phyloP scores from a whole-genome alignment of 1,284 basidiomycete species.

The Tausonia pullulans region DNA sequence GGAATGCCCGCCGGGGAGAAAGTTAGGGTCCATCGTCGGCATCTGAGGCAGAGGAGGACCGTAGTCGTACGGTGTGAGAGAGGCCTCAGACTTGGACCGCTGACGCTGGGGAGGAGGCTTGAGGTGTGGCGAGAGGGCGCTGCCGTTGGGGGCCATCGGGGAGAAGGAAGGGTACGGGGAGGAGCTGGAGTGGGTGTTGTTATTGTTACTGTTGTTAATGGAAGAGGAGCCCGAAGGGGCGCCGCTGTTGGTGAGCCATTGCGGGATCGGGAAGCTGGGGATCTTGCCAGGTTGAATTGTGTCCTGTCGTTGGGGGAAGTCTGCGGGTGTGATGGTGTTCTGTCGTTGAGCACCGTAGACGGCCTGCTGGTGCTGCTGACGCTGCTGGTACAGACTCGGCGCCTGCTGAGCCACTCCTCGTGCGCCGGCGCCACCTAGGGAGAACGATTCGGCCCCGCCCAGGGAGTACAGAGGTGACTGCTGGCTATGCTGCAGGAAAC shows the following conservation, averaged over 20 bases:
- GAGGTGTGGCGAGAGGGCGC: not conserved
- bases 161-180: too few relatives aligned
- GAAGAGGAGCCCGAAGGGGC: too few relatives aligned
- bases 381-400: too few relatives aligned
- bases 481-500: too few relatives aligned
- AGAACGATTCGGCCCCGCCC: too few relatives aligned
- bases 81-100: constrained; percentile 11
- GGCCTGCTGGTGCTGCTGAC: not conserved
- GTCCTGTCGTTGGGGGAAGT: not conserved
- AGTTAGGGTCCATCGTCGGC: constrained; percentile 15
- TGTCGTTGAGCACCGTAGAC: not conserved
- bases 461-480: too few relatives aligned
- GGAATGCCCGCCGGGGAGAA: not conserved
- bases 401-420: too few relatives aligned
- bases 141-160: not conserved
- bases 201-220: not conserved
- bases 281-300: too few relatives aligned
- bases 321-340: too few relatives aligned
- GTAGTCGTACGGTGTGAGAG: constrained; percentile 12
- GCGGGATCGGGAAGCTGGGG: too few relatives aligned
- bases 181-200: not conserved
- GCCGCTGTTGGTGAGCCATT: too few relatives aligned
- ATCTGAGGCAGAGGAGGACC: not conserved
- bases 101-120: constrained; percentile 11
- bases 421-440: too few relatives aligned